phyloP scores from a whole-genome alignment of 108 stramenopile genomes.

The Phaeodactylum tricornutum region DNA sequence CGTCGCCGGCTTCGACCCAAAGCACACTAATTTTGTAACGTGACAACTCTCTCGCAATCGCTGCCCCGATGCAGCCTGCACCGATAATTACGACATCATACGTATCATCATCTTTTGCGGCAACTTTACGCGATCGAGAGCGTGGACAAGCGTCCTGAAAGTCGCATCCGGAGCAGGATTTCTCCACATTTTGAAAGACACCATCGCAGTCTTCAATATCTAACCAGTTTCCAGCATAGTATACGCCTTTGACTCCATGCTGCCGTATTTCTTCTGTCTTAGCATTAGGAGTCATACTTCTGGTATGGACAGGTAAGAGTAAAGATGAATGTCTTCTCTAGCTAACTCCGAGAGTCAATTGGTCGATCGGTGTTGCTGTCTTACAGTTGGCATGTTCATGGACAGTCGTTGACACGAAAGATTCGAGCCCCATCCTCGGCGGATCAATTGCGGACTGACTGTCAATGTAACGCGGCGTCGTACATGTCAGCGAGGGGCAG shows the following conservation, averaged over 20 bases:
- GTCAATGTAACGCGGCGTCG: no score
- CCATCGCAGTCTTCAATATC: conserved; percentile 66
- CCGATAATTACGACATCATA: conserved; percentile 31
- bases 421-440: no score
- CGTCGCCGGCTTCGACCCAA: conserved; percentile 65
- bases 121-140: conserved; percentile 30
- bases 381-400: no score
- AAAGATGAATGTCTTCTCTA: no score
- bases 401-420: no score
- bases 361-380: no score
- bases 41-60: conserved; percentile 72
- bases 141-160: conserved; percentile 35
- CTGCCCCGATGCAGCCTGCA: conserved; percentile 65
- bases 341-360: no score
- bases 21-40: conserved; percentile 34
- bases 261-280: no score
- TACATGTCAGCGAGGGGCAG: no score
- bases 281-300: no score
- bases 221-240: conserved; percentile 61
- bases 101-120: background rate
- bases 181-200: conserved; percentile 26
- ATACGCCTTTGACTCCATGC: conserved; percentile 59
- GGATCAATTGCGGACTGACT: no score
- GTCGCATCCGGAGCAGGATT: conserved; percentile 16
- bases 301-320: no score